Percentiles rank a stretch among this genome's conserved stretches.
Conservation (phyloP, 2,329 filamentous ascomycete species). For the Nannizziopsis arthrosporioides region DNA sequence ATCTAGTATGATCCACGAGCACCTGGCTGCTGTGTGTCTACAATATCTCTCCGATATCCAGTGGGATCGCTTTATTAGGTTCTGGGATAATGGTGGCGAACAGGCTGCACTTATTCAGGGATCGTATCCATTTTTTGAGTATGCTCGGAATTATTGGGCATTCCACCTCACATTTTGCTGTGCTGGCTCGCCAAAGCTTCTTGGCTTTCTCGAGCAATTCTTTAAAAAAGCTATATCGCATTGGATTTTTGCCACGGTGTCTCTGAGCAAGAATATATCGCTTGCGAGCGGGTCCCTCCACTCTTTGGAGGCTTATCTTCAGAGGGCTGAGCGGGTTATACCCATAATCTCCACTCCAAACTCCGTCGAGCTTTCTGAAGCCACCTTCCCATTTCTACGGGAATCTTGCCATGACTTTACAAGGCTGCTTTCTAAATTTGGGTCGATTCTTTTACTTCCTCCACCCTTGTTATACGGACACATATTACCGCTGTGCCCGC, state of each 20-base stretch:
- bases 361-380: constrained; percentile 16
- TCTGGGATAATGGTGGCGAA: neutral
- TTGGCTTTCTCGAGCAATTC: constrained; percentile 5
- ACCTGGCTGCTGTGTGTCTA: constrained; percentile 21
- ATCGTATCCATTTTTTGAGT: constrained; percentile 10
- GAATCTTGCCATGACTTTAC: constrained; percentile 22
- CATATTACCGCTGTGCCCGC: constrained; percentile 33
- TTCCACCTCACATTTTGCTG: constrained; percentile 6
- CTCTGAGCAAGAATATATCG: constrained; percentile 17
- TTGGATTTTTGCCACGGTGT: constrained; percentile 27
- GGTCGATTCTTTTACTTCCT: constrained; percentile 17
- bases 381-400: constrained; percentile 23
- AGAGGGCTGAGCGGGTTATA: neutral
- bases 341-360: constrained; percentile 5
- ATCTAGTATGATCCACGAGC: constrained; percentile 11
- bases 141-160: constrained; percentile 11
- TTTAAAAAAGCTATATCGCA: constrained; percentile 15
- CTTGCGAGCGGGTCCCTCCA: constrained; percentile 23
- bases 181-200: constrained; percentile 3
- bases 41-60: constrained; percentile 10
- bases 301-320: constrained; percentile 11
- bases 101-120: neutral
- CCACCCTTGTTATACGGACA: constrained; percentile 29
- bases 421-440: constrained; percentile 30
- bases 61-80: neutral